Evolutionary conservation across 2,329 filamentous ascomycete genomes (phyloP), one percentile per base, ranked within the genome.

Genomic region (Colletotrichum sp.): DNA sequence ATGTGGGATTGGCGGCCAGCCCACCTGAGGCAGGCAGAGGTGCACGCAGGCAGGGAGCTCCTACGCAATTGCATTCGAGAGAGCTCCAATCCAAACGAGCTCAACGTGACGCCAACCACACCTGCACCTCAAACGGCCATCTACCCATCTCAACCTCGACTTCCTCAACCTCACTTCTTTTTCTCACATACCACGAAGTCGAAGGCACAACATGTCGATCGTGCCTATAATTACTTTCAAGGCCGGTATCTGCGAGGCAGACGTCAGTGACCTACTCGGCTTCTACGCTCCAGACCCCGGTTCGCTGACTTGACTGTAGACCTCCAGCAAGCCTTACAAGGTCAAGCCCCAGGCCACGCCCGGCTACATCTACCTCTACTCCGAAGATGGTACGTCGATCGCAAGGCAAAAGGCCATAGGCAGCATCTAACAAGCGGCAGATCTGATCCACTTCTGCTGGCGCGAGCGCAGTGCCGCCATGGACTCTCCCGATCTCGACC

Each of bases 381-480:
- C 91, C 67, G 96, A 98, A 89, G 96, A 98, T 93, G 96, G 93
- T 94, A 82, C 74, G 85, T 86, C 82, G 39, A 78, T 52, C 10
- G n/a, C 32, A 15, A 21, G 24, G 15, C 36, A 59, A 43, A 7
- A 9, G 16, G 2, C 65, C 34, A 26, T 64, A 5, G 15, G 8
- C 32, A 24, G 28, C 28, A 21, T 26, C 48, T 76, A 72, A 71
- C 21, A 16, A 61, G 36, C 67, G 18, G 32, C 78, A 96, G 94
- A 98, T 68, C 91, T 99, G 76, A 90, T 98, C 77, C 96, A 98
- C 88, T 98, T 99, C 87, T 98, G 96, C 91, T 99, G 98, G 98
- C 94, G 96, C 79, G 93, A 95, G 81, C 94, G 97, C 79, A 90
- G 89, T 79, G 91, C 92, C 74, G 88, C 93, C 26, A 86, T 95